Evolutionary conservation across 352 stramenopile genomes (phyloP).

Genomic region (Phytopythium sindhum): DNA sequence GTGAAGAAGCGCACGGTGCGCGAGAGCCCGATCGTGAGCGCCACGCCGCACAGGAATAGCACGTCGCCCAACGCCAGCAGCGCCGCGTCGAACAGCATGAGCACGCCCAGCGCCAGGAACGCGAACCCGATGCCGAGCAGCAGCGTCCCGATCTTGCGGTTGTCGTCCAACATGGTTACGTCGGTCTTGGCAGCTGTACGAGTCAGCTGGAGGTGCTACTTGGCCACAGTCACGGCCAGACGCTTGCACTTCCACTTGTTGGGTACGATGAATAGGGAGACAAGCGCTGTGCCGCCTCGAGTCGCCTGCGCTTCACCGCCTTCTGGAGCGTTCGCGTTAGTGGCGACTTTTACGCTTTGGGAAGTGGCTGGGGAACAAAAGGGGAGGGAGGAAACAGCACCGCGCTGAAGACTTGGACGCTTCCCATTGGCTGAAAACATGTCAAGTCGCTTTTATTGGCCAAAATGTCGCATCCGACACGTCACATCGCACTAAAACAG

Average conservation of each 20-base stretch:
- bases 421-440: constrained; percentile 26
- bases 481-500: neutral
- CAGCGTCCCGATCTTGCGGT: constrained; percentile 95
- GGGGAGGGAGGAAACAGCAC: constrained; percentile 11
- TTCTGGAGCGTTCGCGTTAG: neutral
- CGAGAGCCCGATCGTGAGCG: constrained; percentile 91
- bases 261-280: neutral
- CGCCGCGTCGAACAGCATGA: constrained; percentile 94
- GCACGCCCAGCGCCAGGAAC: constrained; percentile 91
- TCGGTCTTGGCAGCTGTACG: neutral
- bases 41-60: constrained; percentile 91
- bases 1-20: constrained; percentile 94
- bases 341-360: neutral
- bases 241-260: neutral
- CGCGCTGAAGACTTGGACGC: constrained; percentile 11
- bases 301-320: neutral
- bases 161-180: constrained; percentile 83
- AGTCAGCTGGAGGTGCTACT: neutral
- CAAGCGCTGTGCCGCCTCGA: neutral
- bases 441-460: constrained; percentile 4
- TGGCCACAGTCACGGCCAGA: neutral
- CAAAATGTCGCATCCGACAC: constrained; percentile 6
- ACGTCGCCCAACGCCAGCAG: constrained; percentile 93
- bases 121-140: constrained; percentile 90
- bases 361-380: neutral